Evolutionary conservation across 208 protist genomes (phyloP).

Genomic region (Histomonas meleagridis): DNA sequence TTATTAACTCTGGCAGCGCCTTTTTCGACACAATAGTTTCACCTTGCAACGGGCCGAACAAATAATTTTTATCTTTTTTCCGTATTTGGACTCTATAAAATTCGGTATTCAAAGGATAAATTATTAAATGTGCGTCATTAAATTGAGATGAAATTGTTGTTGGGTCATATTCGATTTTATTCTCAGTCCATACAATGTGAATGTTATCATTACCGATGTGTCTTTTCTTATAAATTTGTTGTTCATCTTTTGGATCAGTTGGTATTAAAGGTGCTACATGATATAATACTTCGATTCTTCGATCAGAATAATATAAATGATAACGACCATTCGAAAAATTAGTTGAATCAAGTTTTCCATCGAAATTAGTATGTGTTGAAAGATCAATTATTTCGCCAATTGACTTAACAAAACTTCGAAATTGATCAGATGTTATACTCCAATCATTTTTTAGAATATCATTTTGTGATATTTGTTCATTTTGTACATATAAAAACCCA

Average conservation of each 20-base stretch:
- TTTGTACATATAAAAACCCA: background rate
- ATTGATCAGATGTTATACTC: background rate
- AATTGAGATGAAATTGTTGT: background rate
- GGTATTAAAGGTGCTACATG: background rate
- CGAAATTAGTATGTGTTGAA: background rate
- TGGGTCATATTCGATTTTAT: background rate
- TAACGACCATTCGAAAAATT: background rate
- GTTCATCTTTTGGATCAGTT: background rate
- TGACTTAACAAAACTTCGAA: background rate
- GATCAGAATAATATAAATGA: background rate
- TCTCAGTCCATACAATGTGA: background rate
- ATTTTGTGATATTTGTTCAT: background rate
- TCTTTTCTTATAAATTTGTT: conserved; percentile 2
- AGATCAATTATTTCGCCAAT: background rate
- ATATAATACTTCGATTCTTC: background rate
- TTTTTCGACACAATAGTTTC: background rate
- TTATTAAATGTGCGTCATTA: background rate
- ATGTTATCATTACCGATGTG: background rate
- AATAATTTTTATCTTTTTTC: background rate
- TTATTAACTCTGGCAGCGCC: background rate
- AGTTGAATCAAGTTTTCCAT: background rate
- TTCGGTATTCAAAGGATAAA: background rate
- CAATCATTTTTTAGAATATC: background rate
- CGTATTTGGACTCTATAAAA: background rate
- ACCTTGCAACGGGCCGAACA: background rate